phyloP scores from a whole-genome alignment of 2,329 filamentous ascomycete species.

The Nothophaeocryptopus gaeumannii region DNA sequence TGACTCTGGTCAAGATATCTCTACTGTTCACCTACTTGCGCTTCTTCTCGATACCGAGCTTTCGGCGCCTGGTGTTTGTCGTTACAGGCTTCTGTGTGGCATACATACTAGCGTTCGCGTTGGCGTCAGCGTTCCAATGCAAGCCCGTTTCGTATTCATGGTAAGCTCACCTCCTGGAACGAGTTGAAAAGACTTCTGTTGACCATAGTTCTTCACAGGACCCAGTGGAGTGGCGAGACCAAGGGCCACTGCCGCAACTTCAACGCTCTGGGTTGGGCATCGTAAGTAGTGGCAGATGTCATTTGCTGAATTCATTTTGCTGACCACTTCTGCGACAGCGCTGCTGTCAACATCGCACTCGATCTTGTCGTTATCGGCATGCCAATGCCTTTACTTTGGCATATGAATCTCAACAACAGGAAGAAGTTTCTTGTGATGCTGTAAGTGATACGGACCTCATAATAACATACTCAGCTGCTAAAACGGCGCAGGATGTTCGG shows the following conservation, averaged over 20 bases:
- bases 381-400: slow-evolving; percentile 8
- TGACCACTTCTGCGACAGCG: not conserved
- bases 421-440: slow-evolving; percentile 14
- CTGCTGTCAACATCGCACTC: slow-evolving; percentile 6
- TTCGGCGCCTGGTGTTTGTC: slow-evolving; percentile 10
- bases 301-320: not conserved
- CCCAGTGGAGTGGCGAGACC: slow-evolving; percentile 2
- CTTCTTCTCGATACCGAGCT: slow-evolving; percentile 12
- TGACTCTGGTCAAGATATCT: slow-evolving; percentile 17
- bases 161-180: not conserved
- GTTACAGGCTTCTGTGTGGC: slow-evolving; percentile 6
- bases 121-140: slow-evolving; percentile 11
- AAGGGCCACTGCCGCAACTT: slow-evolving; percentile 2
- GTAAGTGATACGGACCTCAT: not conserved
- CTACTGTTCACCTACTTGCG: slow-evolving; percentile 19
- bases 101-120: slow-evolving; percentile 8
- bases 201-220: not conserved
- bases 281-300: not conserved
- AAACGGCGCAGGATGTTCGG: slow-evolving; percentile 1
- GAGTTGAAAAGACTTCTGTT: not conserved
- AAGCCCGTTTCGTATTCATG: slow-evolving; percentile 7
- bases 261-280: slow-evolving; percentile 2
- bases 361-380: slow-evolving; percentile 7
- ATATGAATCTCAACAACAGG: slow-evolving; percentile 10
- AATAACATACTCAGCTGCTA: too few relatives aligned